Percentiles rank a stretch among this genome's conserved stretches.
Conservation (phyloP, 345 rosid genomes). For the Anacardium occidentale region DNA sequence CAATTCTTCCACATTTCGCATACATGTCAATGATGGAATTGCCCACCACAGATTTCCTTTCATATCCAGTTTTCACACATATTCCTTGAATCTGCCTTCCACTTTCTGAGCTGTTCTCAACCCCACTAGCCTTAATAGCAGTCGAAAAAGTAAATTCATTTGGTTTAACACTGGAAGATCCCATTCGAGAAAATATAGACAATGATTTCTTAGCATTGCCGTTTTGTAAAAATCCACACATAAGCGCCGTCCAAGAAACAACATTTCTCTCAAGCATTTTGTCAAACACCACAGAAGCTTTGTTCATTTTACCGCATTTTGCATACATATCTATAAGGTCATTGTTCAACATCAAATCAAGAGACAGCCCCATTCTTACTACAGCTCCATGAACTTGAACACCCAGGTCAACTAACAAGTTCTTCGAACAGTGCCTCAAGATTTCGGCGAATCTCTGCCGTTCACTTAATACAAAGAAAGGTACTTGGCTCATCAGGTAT, state of each 20-base stretch:
- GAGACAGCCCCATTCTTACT: slow-evolving; percentile 38
- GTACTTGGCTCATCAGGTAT: slow-evolving; percentile 26
- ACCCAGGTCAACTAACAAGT: slow-evolving; percentile 47
- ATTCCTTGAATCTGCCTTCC: slow-evolving; percentile 71
- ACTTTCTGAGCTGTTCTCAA: slow-evolving; percentile 36
- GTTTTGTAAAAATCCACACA: slow-evolving; percentile 58
- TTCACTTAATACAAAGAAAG: slow-evolving; percentile 23
- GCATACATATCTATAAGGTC: slow-evolving; percentile 60
- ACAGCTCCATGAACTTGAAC: slow-evolving; percentile 54
- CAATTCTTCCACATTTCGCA: slow-evolving; percentile 61
- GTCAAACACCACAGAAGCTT: slow-evolving; percentile 61
- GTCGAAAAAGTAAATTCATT: slow-evolving; percentile 83
- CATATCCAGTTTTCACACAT: slow-evolving; percentile 56
- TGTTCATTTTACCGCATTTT: slow-evolving; percentile 47
- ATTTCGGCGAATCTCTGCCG: slow-evolving; percentile 51
- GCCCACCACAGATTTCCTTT: slow-evolving; percentile 53
- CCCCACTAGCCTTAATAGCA: slow-evolving; percentile 66
- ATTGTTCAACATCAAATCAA: slow-evolving; percentile 47
- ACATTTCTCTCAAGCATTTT: slow-evolving; percentile 63
- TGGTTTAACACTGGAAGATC: slow-evolving; percentile 38
- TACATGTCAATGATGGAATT: slow-evolving; percentile 84
- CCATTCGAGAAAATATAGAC: slow-evolving; percentile 49
- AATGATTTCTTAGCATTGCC: slow-evolving; percentile 46
- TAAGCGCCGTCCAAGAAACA: slow-evolving; percentile 86
- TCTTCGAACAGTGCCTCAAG: slow-evolving; percentile 53